These are phyloP conservation scores for Allomyces macrogynus DNA, from an alignment of 192 early-diverging fungal genomes.

Conservation along the genomic window DNA sequence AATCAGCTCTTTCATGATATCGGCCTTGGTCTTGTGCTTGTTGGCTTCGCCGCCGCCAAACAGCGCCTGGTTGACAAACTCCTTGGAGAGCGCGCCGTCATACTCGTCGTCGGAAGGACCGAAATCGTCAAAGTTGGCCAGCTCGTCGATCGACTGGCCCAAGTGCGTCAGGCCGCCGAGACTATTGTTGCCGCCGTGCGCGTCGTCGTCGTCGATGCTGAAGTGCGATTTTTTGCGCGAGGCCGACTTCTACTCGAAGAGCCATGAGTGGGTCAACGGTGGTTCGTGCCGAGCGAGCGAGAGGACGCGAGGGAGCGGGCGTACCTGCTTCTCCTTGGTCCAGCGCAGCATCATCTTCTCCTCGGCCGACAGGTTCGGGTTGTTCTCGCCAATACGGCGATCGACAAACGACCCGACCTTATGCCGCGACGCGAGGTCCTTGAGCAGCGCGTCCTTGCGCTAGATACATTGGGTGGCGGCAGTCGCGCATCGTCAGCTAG, in stretches of 20 bases:
- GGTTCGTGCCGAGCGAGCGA: conserved; percentile 1
- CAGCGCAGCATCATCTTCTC: conserved; percentile 93
- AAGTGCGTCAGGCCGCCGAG: conserved; percentile 68
- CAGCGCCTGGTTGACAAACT: conserved; percentile 50
- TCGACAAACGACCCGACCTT: conserved; percentile 64
- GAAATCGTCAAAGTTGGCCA: conserved; percentile 64
- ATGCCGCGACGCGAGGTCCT: conserved; percentile 48
- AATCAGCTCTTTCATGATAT: conserved; percentile 95
- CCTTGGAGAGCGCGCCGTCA: conserved; percentile 36
- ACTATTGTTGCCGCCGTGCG: conserved; percentile 20
- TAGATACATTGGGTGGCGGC: no score
- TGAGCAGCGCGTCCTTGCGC: conserved; percentile 64
- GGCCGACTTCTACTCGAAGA: conserved; percentile 10
- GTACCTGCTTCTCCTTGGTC: conserved; percentile 57
- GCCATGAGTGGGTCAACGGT: background rate
- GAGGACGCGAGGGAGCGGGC: background rate
- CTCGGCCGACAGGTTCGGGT: conserved; percentile 68
- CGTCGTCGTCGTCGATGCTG: conserved; percentile 65
- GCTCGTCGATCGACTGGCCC: conserved; percentile 67
- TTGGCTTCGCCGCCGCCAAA: conserved; percentile 80
- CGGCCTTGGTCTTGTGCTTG: conserved; percentile 60
- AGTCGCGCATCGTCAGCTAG: no score
- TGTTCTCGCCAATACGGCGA: conserved; percentile 82
- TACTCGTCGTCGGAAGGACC: conserved; percentile 35
- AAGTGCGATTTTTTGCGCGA: conserved; percentile 26